These are phyloP conservation scores for Nicotiana knightiana DNA, from an alignment of 257 asterid genomes.

Conservation along the genomic window DNA sequence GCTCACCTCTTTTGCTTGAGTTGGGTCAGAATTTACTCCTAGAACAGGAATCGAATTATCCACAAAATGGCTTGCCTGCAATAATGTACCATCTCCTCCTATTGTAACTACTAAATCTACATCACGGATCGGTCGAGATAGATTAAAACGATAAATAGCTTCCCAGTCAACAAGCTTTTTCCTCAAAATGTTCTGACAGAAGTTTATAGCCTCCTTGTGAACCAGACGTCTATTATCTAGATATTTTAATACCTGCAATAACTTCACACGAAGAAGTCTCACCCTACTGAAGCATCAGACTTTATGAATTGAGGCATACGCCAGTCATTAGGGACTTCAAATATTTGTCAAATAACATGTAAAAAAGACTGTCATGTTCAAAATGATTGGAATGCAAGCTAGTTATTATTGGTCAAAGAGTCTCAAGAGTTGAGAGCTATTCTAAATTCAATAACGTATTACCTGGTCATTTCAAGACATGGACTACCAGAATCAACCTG, in stretches of 20 bases:
- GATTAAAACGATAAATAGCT: conserved; percentile 47
- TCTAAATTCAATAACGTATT: background rate
- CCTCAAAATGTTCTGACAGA: conserved; percentile 70
- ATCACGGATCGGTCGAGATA: conserved; percentile 49
- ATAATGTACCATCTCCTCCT: conserved; percentile 94
- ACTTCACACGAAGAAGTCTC: conserved; percentile 2
- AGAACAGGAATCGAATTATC: conserved; percentile 75
- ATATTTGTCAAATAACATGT: background rate
- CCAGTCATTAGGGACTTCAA: background rate
- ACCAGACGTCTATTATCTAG: conserved; percentile 53
- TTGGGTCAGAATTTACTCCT: conserved; percentile 93
- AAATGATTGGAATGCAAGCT: background rate
- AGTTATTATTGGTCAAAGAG: background rate
- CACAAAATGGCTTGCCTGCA: conserved; percentile 83
- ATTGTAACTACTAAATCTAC: conserved; percentile 76
- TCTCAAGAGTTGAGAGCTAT: background rate
- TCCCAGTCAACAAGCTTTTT: conserved; percentile 56
- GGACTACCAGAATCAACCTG: background rate
- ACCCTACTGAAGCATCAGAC: background rate
- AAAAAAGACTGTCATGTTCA: background rate
- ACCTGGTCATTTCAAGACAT: background rate
- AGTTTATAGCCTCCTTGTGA: conserved; percentile 62
- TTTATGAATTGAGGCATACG: background rate
- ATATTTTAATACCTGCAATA: conserved; percentile 58
- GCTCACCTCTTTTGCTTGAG: conserved; percentile 69